A percentile compares a stretch with the other conserved stretches of the same genome.
Evolutionary conservation across 2,329 filamentous ascomycete species (phyloP).

Genomic region (Botrytis fabae): DNA sequence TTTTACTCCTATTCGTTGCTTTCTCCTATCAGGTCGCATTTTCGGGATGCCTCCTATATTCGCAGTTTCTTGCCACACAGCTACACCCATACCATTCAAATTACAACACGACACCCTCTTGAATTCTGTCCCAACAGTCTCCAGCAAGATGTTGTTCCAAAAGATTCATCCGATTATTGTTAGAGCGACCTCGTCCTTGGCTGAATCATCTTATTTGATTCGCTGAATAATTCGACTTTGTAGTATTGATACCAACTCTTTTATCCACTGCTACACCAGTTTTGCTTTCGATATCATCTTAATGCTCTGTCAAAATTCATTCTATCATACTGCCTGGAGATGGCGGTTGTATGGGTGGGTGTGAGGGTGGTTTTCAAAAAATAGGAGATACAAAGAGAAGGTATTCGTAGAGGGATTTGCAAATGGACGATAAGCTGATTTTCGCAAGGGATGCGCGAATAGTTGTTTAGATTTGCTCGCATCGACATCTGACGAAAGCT

Average conservation of each 20-base stretch:
- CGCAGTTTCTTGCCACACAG: not conserved
- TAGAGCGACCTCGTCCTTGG: not conserved
- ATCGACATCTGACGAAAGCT: too few species aligned
- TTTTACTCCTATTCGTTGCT: not conserved
- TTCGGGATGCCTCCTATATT: not conserved
- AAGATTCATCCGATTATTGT: too few species aligned
- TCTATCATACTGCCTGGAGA: not conserved
- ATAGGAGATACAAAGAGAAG: not conserved
- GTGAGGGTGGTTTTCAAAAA: not conserved
- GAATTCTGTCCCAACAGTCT: not conserved
- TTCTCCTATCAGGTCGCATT: not conserved
- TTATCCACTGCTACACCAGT: not conserved
- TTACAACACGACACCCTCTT: not conserved
- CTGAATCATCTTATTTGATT: not conserved
- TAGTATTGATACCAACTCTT: not conserved
- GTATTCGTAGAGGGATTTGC: not conserved
- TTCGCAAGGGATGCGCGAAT: not conserved
- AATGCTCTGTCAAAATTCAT: accelerated
- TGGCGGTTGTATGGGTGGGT: not conserved
- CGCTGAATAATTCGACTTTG: not conserved
- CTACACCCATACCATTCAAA: not conserved
- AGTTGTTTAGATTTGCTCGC: too few species aligned
- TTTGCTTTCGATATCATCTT: not conserved
- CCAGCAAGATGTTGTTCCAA: not conserved
- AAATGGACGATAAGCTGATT: not conserved